These are phyloP conservation scores for Urochloa ruziziensis DNA, from an alignment of 176 grass and related monocot species.

Conservation along the genomic window DNA sequence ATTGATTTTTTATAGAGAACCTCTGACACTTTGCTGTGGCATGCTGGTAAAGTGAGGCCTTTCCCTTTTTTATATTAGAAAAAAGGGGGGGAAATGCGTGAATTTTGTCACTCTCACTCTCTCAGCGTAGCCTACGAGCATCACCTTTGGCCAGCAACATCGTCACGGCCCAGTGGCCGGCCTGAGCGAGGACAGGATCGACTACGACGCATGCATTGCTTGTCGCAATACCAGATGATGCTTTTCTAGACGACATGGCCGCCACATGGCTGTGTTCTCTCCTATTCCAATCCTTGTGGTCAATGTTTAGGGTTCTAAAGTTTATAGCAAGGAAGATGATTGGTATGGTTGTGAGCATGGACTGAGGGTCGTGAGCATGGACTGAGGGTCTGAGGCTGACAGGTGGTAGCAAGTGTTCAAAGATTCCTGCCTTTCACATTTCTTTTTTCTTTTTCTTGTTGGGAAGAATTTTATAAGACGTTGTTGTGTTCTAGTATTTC, in stretches of 20 bases:
- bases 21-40: background rate
- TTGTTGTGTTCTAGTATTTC: too few species aligned
- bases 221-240: background rate
- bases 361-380: background rate
- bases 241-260: background rate
- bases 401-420: too few species aligned
- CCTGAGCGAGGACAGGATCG: background rate
- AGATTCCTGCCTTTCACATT: too few species aligned
- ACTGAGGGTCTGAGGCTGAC: too few species aligned
- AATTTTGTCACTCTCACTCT: conserved; percentile 6
- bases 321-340: background rate
- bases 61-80: background rate
- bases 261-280: background rate
- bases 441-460: too few species aligned
- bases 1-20: background rate
- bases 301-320: conserved; percentile 14
- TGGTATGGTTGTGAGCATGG: background rate
- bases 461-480: too few species aligned
- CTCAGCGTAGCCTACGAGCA: conserved; percentile 30
- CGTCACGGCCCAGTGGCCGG: background rate
- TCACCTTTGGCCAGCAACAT: conserved; percentile 19
- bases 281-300: background rate
- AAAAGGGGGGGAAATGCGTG: background rate
- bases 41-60: background rate
- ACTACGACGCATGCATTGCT: background rate